These are phyloP conservation scores for Tranzscheliella williamsii DNA, from an alignment of 1,284 basidiomycete species.

Conservation along the genomic window DNA sequence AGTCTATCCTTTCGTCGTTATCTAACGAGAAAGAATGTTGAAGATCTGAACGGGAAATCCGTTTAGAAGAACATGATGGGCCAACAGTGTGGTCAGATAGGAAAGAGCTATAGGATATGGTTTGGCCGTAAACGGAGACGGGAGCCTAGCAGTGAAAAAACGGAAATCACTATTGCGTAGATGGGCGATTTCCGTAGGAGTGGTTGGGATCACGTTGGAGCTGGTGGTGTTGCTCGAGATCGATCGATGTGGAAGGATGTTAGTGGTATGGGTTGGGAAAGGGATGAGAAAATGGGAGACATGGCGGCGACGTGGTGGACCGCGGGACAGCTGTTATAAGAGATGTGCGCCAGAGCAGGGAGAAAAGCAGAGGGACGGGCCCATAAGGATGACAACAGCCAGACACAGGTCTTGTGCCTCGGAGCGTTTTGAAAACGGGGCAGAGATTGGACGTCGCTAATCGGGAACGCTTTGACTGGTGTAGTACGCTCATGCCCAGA, in stretches of 20 bases:
- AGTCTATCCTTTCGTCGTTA: slow-evolving; percentile 42
- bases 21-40: slow-evolving; percentile 26
- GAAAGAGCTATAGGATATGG: slow-evolving; percentile 39
- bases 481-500: too few relatives aligned
- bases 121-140: slow-evolving; percentile 17
- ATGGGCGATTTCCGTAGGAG: slow-evolving; percentile 10
- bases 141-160: slow-evolving; percentile 4
- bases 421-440: too few relatives aligned
- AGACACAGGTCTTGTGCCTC: too few relatives aligned
- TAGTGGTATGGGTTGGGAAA: not conserved
- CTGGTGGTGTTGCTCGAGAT: not conserved
- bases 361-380: too few relatives aligned
- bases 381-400: too few relatives aligned
- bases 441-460: too few relatives aligned
- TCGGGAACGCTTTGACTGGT: too few relatives aligned
- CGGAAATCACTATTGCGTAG: slow-evolving; percentile 6
- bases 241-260: not conserved
- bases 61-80: slow-evolving; percentile 48
- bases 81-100: slow-evolving; percentile 40
- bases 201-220: not conserved
- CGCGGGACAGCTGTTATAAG: too few relatives aligned
- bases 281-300: not conserved
- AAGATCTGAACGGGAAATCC: slow-evolving; percentile 31
- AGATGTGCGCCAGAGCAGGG: too few relatives aligned
- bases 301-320: too few relatives aligned